A percentile compares a stretch with the other conserved stretches of the same genome.
Evolutionary conservation across 2,329 filamentous ascomycete species (phyloP).

Genomic region (Rugonectria rugulosa): DNA sequence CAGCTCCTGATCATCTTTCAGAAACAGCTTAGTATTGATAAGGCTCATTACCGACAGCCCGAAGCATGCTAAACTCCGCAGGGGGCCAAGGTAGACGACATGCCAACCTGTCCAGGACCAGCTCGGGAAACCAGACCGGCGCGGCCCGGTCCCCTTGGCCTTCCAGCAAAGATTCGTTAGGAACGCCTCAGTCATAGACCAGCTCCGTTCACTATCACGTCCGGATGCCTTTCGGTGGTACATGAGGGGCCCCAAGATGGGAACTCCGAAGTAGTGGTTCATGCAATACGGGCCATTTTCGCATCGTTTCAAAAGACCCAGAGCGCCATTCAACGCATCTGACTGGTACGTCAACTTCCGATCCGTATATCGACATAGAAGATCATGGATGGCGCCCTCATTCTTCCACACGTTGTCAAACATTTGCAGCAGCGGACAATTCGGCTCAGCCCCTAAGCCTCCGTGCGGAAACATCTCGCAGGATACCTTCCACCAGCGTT

Average conservation of each 20-base stretch:
- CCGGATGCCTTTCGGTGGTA: constrained; percentile 12
- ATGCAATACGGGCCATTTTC: constrained; percentile 15
- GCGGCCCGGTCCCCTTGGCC: neutral
- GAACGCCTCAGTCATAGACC: constrained; percentile 17
- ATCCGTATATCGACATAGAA: constrained; percentile 1
- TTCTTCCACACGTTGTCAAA: constrained; percentile 15
- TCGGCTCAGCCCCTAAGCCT: neutral
- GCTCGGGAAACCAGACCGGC: constrained; percentile 10
- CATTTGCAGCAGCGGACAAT: constrained; percentile 14
- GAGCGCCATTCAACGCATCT: constrained; percentile 11
- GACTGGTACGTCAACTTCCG: constrained; percentile 12
- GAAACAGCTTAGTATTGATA: neutral
- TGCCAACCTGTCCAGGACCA: constrained; percentile 24
- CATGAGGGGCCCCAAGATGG: constrained; percentile 13
- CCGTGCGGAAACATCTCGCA: constrained; percentile 20
- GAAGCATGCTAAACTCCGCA: neutral
- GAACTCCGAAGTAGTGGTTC: constrained; percentile 22
- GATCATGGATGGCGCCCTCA: constrained; percentile 8
- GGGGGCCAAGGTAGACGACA: constrained; percentile 7
- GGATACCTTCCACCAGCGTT: constrained; percentile 19
- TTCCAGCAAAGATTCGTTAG: constrained; percentile 15
- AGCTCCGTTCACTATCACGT: constrained; percentile 8
- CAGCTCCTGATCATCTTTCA: neutral
- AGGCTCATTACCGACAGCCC: neutral
- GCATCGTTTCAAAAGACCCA: constrained; percentile 19